A percentile compares a stretch with the other conserved stretches of the same genome.
These are phyloP conservation scores for Nemophila menziesii DNA, from an alignment of 257 asterid genomes.

Conservation along the genomic window DNA sequence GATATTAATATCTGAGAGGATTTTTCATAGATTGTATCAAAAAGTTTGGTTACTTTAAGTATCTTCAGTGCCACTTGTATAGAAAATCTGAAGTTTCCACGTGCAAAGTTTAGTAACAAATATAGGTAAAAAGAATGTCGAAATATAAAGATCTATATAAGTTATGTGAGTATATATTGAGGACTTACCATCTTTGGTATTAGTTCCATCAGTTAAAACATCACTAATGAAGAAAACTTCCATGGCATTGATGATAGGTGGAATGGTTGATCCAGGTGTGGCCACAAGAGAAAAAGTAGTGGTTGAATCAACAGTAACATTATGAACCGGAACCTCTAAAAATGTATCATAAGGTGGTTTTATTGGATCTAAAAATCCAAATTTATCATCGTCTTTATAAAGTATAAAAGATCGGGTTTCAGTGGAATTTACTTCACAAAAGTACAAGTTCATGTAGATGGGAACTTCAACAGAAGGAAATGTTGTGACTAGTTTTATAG, in stretches of 20 bases:
- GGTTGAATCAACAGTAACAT: conserved; percentile 15
- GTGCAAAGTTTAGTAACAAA: too few relatives aligned
- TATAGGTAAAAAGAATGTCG: too few relatives aligned
- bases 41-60: too few relatives aligned
- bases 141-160: too few relatives aligned
- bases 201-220: conserved; percentile 24
- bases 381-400: conserved; percentile 9
- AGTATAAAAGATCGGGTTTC: conserved; percentile 28
- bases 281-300: conserved; percentile 28
- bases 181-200: conserved; percentile 29
- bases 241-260: conserved; percentile 56
- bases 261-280: conserved; percentile 33
- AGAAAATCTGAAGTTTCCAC: too few relatives aligned
- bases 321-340: neutral
- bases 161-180: neutral
- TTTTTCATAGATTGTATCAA: too few relatives aligned
- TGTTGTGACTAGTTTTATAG: conserved; percentile 14
- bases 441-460: conserved; percentile 33
- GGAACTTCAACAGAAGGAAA: conserved; percentile 16
- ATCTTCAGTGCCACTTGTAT: too few relatives aligned
- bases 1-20: too few relatives aligned
- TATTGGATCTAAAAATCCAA: conserved; percentile 15
- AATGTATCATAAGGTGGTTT: conserved; percentile 30
- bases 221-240: conserved; percentile 31
- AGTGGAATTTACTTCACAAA: conserved; percentile 37